Base-by-base conservation (phyloP, 164 flowering plant species). In the grape (Vitis vinifera) region DNA sequence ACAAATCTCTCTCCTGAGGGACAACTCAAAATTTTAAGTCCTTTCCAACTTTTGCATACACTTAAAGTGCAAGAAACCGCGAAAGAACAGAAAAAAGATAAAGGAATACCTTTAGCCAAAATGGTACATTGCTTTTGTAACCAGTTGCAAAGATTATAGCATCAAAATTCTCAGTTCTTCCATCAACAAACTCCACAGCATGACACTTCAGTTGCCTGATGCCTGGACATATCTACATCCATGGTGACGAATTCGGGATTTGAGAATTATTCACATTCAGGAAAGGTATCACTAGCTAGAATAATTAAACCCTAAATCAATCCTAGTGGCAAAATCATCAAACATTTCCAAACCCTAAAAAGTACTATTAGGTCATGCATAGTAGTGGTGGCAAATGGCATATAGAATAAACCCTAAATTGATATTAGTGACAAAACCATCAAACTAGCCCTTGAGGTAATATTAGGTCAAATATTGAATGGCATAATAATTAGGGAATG, bases 111-210 rank as follows among this genome's bases (percentile, higher is more conserved):
- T 87, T 87, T 71, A 86, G 75, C 90, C 91, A 87, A 69, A 68
- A 75, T 31, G 91, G 90, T 15, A 87, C 93, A 69, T 87, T 89
- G 82, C 91, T 86, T 79, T 80, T 87, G 77, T 87, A 89, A 55
- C 93, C 93, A 7, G 93, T 89, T 27, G 90, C 91, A 15, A 89
- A 68, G n/a, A 89, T 77, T 17, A 86, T 83, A 7, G 89, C 82
- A 73, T 89, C 88, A 71, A 84, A 78, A 0, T 65, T 69, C 57
- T 81, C 80, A 1, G 62, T 74, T 31, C 48, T 69, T 30, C 87
- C 87, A 65, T 81, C 69, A 4, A 73, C 68, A 74, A 84, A 84
- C 57, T 84, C 85, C 47, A 75, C 83, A 3, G 73, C 51, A 27
- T 69, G 75, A 9, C 65, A 70, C 59, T 65, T 75, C 55, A 84